These are phyloP conservation scores for Backusella liffmaniae DNA, from an alignment of 192 early-diverging fungal genomes.

Conservation along the genomic window DNA sequence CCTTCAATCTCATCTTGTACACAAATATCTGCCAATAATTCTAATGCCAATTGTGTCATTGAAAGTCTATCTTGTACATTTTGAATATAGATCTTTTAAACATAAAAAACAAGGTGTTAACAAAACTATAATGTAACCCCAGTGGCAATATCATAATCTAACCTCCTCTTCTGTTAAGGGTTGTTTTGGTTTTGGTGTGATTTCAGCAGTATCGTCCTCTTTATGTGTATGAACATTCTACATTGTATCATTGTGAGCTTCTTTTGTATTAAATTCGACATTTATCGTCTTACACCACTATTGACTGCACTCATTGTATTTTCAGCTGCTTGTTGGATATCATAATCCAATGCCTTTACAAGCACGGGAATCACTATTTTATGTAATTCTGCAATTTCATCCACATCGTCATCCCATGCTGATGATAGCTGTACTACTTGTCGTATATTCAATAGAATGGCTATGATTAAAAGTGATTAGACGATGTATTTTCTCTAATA, in stretches of 20 bases:
- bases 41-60: constrained; percentile 74
- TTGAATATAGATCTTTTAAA: constrained; percentile 35
- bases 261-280: not conserved
- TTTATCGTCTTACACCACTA: constrained; percentile 36
- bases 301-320: constrained; percentile 38
- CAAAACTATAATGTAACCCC: not conserved
- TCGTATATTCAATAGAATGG: constrained; percentile 52
- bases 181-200: constrained; percentile 38
- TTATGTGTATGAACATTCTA: not conserved
- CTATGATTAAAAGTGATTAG: constrained; percentile 9
- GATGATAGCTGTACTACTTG: constrained; percentile 35
- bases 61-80: constrained; percentile 52
- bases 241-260: not conserved
- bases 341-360: constrained; percentile 41
- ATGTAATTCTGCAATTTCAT: constrained; percentile 41
- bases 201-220: constrained; percentile 29
- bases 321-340: constrained; percentile 50
- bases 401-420: constrained; percentile 34
- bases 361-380: constrained; percentile 47
- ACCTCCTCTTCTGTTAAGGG: constrained; percentile 34
- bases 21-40: constrained; percentile 84
- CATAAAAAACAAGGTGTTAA: not conserved
- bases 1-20: constrained; percentile 57
- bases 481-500: too few relatives aligned
- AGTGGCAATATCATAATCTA: not conserved